Percentiles rank a stretch among this genome's conserved stretches.
phyloP scores from a whole-genome alignment of 2,329 filamentous ascomycete species.

The Camillea tinctor region DNA sequence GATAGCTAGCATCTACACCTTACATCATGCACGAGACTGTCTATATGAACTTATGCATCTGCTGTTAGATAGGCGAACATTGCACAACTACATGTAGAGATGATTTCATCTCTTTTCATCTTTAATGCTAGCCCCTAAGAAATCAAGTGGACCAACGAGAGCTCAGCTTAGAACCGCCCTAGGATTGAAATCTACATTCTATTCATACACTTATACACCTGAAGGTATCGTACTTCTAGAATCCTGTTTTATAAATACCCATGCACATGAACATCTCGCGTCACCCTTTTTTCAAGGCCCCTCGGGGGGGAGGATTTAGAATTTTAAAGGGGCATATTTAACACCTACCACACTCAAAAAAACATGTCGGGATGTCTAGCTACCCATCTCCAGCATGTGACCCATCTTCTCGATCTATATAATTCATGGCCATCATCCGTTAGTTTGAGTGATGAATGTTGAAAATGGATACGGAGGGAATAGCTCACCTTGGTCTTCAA shows the following conservation, averaged over 20 bases:
- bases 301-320: neutral
- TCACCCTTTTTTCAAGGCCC: neutral
- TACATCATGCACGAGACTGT: too few relatives aligned
- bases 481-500: constrained; percentile 82
- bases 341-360: neutral
- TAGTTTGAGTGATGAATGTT: neutral
- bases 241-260: neutral
- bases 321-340: neutral
- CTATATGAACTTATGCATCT: too few relatives aligned
- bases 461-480: neutral
- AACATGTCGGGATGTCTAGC: constrained; percentile 20
- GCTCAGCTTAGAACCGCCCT: too few relatives aligned
- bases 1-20: too few relatives aligned
- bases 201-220: neutral
- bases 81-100: too few relatives aligned
- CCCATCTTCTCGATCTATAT: constrained; percentile 85
- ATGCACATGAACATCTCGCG: neutral
- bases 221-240: neutral
- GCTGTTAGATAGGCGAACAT: too few relatives aligned
- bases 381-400: constrained; percentile 66
- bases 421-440: constrained; percentile 2
- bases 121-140: too few relatives aligned
- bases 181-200: neutral
- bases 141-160: too few relatives aligned
- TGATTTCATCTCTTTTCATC: too few relatives aligned